Evolutionary conservation across 208 protist genomes (phyloP).

Genomic region (Strigomonas galati): DNA sequence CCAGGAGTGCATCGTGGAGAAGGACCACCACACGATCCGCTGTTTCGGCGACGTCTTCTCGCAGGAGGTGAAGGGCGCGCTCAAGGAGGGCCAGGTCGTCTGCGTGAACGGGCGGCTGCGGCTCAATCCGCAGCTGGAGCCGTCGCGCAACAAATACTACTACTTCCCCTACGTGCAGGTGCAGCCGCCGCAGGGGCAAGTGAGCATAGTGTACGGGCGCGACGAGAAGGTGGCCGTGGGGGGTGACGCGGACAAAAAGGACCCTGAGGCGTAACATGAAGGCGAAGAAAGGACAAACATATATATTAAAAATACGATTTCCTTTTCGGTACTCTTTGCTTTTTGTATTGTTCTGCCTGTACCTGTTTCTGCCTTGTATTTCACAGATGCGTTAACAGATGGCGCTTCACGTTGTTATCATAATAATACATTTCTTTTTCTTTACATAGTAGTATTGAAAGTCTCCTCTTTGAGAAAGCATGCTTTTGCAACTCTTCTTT

Average conservation of each 20-base stretch:
- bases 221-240: too few species aligned
- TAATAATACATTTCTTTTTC: not conserved
- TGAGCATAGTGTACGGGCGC: conserved; percentile 79
- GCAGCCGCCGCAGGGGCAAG: conserved; percentile 85
- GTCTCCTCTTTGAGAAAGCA: not conserved
- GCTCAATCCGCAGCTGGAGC: conserved; percentile 87
- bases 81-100: conserved; percentile 85
- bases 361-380: not conserved
- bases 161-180: conserved; percentile 92
- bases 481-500: too few species aligned
- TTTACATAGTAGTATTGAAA: too few species aligned
- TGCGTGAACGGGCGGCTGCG: conserved; percentile 85
- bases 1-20: conserved; percentile 83
- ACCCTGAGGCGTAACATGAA: conserved; percentile 8
- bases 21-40: conserved; percentile 90
- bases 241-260: conserved; percentile 8
- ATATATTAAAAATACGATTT: not conserved
- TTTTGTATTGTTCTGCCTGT: not conserved
- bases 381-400: not conserved
- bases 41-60: conserved; percentile 90
- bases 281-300: not conserved
- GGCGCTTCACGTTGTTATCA: not conserved
- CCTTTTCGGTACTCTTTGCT: not conserved
- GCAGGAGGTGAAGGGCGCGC: conserved; percentile 58
- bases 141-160: conserved; percentile 85